A percentile compares a stretch with the other conserved stretches of the same genome.
Conservation (phyloP, 2,329 filamentous ascomycete species). For the Paecilomyces niveus region DNA sequence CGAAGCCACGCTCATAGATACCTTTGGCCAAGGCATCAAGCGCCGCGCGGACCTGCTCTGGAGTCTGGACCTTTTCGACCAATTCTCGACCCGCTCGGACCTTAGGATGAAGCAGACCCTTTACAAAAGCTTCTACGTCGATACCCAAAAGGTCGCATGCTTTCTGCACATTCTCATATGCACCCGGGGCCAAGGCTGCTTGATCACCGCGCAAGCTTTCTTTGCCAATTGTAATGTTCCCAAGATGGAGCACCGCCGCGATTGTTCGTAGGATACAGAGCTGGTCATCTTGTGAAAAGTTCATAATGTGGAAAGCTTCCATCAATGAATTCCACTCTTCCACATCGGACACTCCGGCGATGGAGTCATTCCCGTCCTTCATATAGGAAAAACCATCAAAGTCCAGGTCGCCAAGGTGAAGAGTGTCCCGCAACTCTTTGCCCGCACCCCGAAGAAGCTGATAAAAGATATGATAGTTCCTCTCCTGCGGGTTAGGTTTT, state of each 20-base stretch:
- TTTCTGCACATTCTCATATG: slow-evolving; percentile 65
- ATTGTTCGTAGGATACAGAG: slow-evolving; percentile 75
- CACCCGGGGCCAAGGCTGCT: slow-evolving; percentile 70
- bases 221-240: slow-evolving; percentile 83
- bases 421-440: slow-evolving; percentile 62
- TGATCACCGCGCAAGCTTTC: slow-evolving; percentile 89
- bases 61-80: slow-evolving; percentile 97
- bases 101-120: slow-evolving; percentile 80
- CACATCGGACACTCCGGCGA: slow-evolving; percentile 78
- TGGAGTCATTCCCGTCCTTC: slow-evolving; percentile 81
- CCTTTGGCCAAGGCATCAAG: slow-evolving; percentile 92
- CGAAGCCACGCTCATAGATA: slow-evolving; percentile 94
- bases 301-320: slow-evolving; percentile 92
- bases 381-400: slow-evolving; percentile 91
- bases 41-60: slow-evolving; percentile 85
- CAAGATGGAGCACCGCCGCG: slow-evolving; percentile 84
- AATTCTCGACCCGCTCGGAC: slow-evolving; percentile 96
- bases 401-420: slow-evolving; percentile 66
- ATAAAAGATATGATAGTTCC: slow-evolving; percentile 97
- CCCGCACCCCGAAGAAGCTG: slow-evolving; percentile 85
- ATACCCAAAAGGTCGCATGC: slow-evolving; percentile 84
- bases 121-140: slow-evolving; percentile 73
- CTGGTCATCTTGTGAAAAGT: slow-evolving; percentile 81
- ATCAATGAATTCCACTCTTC: slow-evolving; percentile 87
- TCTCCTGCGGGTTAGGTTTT: slow-evolving; percentile 74